Evolutionary conservation across 2,329 filamentous ascomycete genomes (phyloP), one percentile per base, ranked within the genome.

Genomic region (Pyrenophora tritici-repentis): DNA sequence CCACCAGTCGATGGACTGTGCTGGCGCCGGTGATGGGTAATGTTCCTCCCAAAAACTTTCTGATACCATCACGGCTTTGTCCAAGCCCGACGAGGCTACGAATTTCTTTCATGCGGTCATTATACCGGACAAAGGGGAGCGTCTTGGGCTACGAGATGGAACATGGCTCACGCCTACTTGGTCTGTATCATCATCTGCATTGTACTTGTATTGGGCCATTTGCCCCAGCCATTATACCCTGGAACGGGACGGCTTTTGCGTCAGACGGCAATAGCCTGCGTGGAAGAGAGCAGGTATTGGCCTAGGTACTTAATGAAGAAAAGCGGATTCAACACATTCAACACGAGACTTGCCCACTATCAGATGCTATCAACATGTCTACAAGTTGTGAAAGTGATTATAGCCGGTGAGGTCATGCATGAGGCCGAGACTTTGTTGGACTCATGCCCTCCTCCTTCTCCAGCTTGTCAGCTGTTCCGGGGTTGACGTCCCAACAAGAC

Each of bases 141-240:
- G 63, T 56, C 56, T 65, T 67, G 58, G 55, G 59, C 62, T 62
- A 42, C 55, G 67, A 71, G 62, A 72, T 52, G 56, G 58, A 62
- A 66, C 59, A 67, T 42, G 71, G 70, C 72, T 74, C 71, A 58
- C 71, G 72, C 72, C 68, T 65, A 58, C 59, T 61, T 66, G 62
- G 62, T 72, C 66, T 74, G 70, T 73, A 74, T 65, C 65, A 71
- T 68, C 68, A 74, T 59, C 62, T 69, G 67, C 68, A 73, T 59
- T 74, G 72, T 74, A 73, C 71, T 73, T 71, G 63, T 73, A 73
- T 61, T 49, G 55, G 60, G 62, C 63, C 58, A 47, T 47, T 51
- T 55, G 55, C 53, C 54, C 55, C 61, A 67, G 68, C 62, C 67
- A 68, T 62, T 69, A 72, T 72, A 72, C 70, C 67, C 62, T 56